Percentiles rank a stretch among this genome's conserved stretches.
These are phyloP conservation scores for Berberis vulgaris DNA, from an alignment of 164 flowering plant genomes.

Conservation along the genomic window DNA sequence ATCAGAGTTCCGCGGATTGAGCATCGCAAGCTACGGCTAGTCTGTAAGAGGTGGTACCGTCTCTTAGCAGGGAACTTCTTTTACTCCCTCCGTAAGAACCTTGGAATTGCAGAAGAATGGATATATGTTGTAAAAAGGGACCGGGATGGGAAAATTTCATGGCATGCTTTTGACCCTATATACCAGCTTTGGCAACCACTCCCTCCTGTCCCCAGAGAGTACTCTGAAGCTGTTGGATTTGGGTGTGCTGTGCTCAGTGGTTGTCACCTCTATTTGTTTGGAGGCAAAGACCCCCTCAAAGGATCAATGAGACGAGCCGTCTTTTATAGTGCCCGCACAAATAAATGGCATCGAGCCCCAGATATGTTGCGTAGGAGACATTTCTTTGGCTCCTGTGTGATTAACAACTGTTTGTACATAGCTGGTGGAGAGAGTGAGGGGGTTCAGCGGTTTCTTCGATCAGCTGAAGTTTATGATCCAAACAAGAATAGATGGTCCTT, in stretches of 20 bases:
- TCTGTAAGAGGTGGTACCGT: conserved; percentile 85
- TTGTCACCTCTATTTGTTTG: conserved; percentile 74
- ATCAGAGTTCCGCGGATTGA: conserved; percentile 69
- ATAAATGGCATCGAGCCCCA: conserved; percentile 93
- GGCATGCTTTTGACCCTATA: conserved; percentile 83
- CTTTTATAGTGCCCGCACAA: conserved; percentile 72
- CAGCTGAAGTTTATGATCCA: conserved; percentile 82
- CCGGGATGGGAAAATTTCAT: conserved; percentile 58
- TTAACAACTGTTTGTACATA: conserved; percentile 79
- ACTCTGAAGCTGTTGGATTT: conserved; percentile 64
- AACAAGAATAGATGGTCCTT: conserved; percentile 77
- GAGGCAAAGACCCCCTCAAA: conserved; percentile 68
- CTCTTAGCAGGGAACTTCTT: conserved; percentile 70
- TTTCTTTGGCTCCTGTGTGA: conserved; percentile 78
- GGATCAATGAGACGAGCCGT: conserved; percentile 83
- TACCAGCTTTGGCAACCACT: conserved; percentile 86
- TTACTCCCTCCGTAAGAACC: conserved; percentile 65
- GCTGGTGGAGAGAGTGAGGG: conserved; percentile 89
- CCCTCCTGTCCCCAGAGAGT: conserved; percentile 77
- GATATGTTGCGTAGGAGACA: conserved; percentile 75
- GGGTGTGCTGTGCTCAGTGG: conserved; percentile 83
- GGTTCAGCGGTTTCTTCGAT: conserved; percentile 48
- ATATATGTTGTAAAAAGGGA: conserved; percentile 77
- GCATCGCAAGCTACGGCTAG: conserved; percentile 68
- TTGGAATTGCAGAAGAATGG: conserved; percentile 79